Conservation (phyloP, 2,329 filamentous ascomycete species). For the Nannizziopsis arthrosporioides region DNA sequence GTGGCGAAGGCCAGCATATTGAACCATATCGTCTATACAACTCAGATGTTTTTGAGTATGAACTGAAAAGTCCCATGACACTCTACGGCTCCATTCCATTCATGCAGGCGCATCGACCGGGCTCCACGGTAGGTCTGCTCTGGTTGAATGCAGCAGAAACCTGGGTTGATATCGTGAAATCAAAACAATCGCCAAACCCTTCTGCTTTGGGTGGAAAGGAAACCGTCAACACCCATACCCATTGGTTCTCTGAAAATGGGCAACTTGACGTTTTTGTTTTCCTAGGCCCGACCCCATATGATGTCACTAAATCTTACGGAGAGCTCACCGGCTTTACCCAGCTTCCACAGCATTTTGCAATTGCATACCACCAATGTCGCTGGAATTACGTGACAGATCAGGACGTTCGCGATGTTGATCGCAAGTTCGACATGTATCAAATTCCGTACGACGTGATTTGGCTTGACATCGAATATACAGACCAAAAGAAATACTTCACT, state of each 20-base stretch:
- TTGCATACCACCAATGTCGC: constrained; percentile 93
- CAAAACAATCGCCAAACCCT: constrained; percentile 60
- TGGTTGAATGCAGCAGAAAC: constrained; percentile 97
- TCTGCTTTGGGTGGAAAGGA: constrained; percentile 58
- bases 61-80: constrained; percentile 95
- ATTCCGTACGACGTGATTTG: constrained; percentile 99
- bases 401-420: constrained; percentile 91
- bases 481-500: constrained; percentile 96
- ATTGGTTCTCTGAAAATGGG: constrained; percentile 93
- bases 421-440: constrained; percentile 86
- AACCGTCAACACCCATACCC: constrained; percentile 70
- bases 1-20: constrained; percentile 69
- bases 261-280: constrained; percentile 89
- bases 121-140: constrained; percentile 88
- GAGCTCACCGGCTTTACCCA: constrained; percentile 86
- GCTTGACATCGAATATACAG: constrained; percentile 96
- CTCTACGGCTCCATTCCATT: constrained; percentile 94
- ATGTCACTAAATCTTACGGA: constrained; percentile 69
- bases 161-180: constrained; percentile 89
- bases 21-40: constrained; percentile 96
- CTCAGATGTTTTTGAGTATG: constrained; percentile 93
- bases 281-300: constrained; percentile 73
- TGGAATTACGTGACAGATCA: constrained; percentile 99
- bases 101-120: constrained; percentile 92
- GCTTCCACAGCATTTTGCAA: constrained; percentile 80